Evolutionary conservation across 2,329 filamentous ascomycete species (phyloP).

Genomic region (Stemphylium beticola): DNA sequence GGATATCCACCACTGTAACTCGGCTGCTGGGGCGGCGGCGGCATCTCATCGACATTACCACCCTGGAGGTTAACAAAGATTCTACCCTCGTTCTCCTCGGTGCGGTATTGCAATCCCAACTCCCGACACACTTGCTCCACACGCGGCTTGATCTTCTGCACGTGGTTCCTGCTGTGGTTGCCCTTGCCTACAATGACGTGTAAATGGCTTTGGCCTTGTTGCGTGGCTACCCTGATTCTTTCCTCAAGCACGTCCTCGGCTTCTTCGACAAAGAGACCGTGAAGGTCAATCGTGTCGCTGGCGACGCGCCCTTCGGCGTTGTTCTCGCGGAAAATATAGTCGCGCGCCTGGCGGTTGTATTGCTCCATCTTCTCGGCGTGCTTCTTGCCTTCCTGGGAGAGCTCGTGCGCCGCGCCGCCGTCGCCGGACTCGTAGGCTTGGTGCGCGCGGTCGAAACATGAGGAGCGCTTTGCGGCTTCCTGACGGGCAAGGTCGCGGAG

Average conservation of each 20-base stretch:
- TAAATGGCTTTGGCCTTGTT: slow-evolving; percentile 77
- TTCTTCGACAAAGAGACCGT: slow-evolving; percentile 94
- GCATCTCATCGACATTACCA: slow-evolving; percentile 57
- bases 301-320: slow-evolving; percentile 78
- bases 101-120: slow-evolving; percentile 79
- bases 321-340: slow-evolving; percentile 95
- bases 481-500: slow-evolving; percentile 81
- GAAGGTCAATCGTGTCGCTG: slow-evolving; percentile 87
- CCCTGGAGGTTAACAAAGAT: slow-evolving; percentile 89
- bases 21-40: slow-evolving; percentile 50
- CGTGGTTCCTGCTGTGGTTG: slow-evolving; percentile 79
- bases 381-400: slow-evolving; percentile 83
- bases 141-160: slow-evolving; percentile 95
- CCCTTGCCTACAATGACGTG: slow-evolving; percentile 97
- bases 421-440: slow-evolving; percentile 85
- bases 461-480: slow-evolving; percentile 78
- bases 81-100: slow-evolving; percentile 86
- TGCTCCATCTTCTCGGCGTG: slow-evolving; percentile 85
- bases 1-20: slow-evolving; percentile 46
- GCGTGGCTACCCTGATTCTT: slow-evolving; percentile 78
- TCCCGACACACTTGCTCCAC: slow-evolving; percentile 87
- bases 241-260: slow-evolving; percentile 88
- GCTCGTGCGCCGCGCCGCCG: slow-evolving; percentile 79
- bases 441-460: slow-evolving; percentile 72
- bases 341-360: slow-evolving; percentile 89